Percentiles rank a stretch among this genome's conserved stretches.
Evolutionary conservation across 1,284 basidiomycete species (phyloP).

Genomic region (Boletellus deceptivus): DNA sequence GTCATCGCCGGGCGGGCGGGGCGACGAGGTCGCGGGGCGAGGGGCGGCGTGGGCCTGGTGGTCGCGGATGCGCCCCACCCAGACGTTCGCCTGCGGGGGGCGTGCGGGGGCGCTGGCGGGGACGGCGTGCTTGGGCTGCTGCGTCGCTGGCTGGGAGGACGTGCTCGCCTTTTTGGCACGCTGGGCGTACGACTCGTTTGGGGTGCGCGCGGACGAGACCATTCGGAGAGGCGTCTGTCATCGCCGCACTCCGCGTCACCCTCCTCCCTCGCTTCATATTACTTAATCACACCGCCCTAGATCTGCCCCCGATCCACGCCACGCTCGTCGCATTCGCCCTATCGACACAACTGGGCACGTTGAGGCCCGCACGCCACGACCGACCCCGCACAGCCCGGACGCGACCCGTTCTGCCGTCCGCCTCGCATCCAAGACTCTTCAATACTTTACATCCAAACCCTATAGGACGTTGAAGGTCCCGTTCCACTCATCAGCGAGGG

Average conservation of each 20-base stretch:
- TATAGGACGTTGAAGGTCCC: conserved; percentile 63
- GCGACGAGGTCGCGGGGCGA: conserved; percentile 14
- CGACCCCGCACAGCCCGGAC: conserved; percentile 11
- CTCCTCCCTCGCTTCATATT: conserved; percentile 7
- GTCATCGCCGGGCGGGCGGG: conserved; percentile 15
- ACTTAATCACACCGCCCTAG: conserved; percentile 18
- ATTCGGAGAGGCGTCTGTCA: conserved; percentile 32
- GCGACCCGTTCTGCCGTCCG: conserved; percentile 12
- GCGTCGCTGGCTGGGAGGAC: conserved; percentile 2
- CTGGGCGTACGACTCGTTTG: conserved; percentile 57
- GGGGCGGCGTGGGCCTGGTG: conserved; percentile 17
- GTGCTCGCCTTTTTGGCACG: conserved; percentile 48
- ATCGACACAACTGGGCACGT: conserved; percentile 45
- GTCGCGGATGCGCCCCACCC: conserved; percentile 32
- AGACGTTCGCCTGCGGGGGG: conserved; percentile 24
- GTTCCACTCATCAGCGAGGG: conserved; percentile 53
- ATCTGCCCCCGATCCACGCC: conserved; percentile 16
- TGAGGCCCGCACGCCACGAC: conserved; percentile 35
- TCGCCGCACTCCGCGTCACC: conserved; percentile 29
- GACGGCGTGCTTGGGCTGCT: conserved; percentile 3
- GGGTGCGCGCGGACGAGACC: conserved; percentile 39
- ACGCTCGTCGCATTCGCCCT: conserved; percentile 55
- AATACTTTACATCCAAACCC: conserved; percentile 32
- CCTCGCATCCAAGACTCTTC: conserved; percentile 34
- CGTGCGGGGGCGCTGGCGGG: conserved; percentile 13